Base-by-base conservation (phyloP, 164 flowering plant genomes). In the Magnolia kwangsiensis region DNA sequence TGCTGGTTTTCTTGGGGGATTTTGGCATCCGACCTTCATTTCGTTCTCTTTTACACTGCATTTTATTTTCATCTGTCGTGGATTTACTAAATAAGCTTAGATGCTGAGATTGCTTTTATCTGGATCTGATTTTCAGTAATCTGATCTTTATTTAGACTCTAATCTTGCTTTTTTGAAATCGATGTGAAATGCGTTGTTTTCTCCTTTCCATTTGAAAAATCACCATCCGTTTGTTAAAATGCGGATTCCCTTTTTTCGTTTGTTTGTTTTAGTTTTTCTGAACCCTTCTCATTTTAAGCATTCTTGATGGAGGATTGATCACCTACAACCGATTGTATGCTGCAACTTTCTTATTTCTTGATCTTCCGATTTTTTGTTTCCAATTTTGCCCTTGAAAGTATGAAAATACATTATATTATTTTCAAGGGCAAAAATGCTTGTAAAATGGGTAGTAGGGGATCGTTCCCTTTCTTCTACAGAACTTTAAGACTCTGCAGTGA, bases 11-110 rank as follows among this genome's bases (percentile, higher is more conserved):
- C 21, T 45, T 7, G 6, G 1, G 14, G 20, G 8, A 37, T 50
- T 16, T 66, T 65, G 11, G 16, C 24, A 20, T 51, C 13, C 31
- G n/a, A 27, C 24, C 70, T 24, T 2, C 18, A 18, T 50, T 27
- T 70, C 18, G 19, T 55, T 23, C 4, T 8, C 4, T 8, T 68
- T 64, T 69, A 63, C 18, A 55, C 51, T 61, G 50, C 21, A 37
- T 45, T 77, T 78, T 72, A 5, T 6, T 14, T 51, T 23, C 29
- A 66, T 73, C 31, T 69, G 49, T 13, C 72, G 63, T 21, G 16
- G 45, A 45, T 20, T 18, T 45, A 68, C 45, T 37, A 4, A 68
- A 18, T 66, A 18, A 68, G 27, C 45, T 29, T 11, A 20, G 13
- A 20, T 65, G 23, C 23, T 65, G 23, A 23, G 67, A 37, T 65